Evolutionary conservation across 2,329 filamentous ascomycete species (phyloP), one percentile per base, ranked within the genome.

Genomic region (Salinomyces thailandicus): DNA sequence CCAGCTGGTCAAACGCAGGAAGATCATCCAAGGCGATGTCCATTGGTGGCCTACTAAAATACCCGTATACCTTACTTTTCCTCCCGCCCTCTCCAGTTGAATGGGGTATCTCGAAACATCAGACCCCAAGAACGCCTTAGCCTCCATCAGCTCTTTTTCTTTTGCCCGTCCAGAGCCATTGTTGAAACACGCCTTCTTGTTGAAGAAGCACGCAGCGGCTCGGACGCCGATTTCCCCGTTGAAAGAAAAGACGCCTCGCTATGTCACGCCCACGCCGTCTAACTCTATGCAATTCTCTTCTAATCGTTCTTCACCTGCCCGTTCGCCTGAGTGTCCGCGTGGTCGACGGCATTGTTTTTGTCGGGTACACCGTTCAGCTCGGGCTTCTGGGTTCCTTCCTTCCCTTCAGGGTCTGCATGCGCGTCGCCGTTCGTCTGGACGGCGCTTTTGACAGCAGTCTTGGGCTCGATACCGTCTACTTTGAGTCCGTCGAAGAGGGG

Each of bases 401-500:
- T 26, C 14, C 5, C 18, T 12, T 20, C 22, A n/a, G 8, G 30
- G 5, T 36, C 33, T 14, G 15, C 7, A 18, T 14, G 24, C 26
- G 34, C 36, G 13, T 14, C 28, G 15, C 40, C 40, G 22, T 42
- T 38, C 4, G 27, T 29, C 12, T 42, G 48, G 5, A 39, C 35
- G 12, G 33, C 33, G 11, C 8, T 35, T 11, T 26, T 47, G 43
- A 27, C 44, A 37, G 18, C 45, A 38, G 30, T 48, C 37, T 33
- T 36, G 6, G 12, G 17, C 35, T 83, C 73, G 33, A 86, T 63
- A 43, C 78, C 73, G 31, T 75, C 63, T n/a, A 84, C 76, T 42
- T 73, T 60, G 3, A 98, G 70, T 16, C 77, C 85, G 12, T 87
- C 74, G 58, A 98, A 91, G 17, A 96, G 69, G 31, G 82, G 74